A percentile compares a stretch with the other conserved stretches of the same genome.
These are phyloP conservation scores for Odontarrhena argentea DNA, from an alignment of 345 rosid genomes.

Conservation along the genomic window DNA sequence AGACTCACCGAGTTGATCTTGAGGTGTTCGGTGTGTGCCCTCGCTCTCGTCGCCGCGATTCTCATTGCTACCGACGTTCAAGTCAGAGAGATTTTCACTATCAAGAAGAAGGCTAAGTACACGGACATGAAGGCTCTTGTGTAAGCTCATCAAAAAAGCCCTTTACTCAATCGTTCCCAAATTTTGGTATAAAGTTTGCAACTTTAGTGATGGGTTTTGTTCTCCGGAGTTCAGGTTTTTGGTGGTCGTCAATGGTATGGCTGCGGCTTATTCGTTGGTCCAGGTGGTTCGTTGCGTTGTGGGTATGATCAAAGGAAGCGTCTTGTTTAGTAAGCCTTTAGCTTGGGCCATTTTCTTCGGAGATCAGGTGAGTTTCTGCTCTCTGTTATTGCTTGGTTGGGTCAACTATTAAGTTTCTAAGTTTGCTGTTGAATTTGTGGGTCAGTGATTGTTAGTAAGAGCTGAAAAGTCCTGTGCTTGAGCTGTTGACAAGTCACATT, in stretches of 20 bases:
- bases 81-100: constrained; percentile 71
- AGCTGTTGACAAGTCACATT: background rate
- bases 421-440: constrained; percentile 13
- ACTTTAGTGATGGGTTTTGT: background rate
- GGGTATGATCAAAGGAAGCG: constrained; percentile 65
- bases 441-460: background rate
- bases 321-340: constrained; percentile 69
- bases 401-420: background rate
- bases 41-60: constrained; percentile 61
- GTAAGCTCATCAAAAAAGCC: constrained; percentile 49
- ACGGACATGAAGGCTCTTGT: constrained; percentile 97
- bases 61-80: constrained; percentile 78
- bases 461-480: background rate
- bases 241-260: constrained; percentile 73
- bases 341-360: constrained; percentile 91
- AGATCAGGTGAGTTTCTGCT: constrained; percentile 67
- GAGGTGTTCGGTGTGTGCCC: constrained; percentile 68
- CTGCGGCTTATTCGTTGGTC: constrained; percentile 73
- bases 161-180: background rate
- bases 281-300: constrained; percentile 78
- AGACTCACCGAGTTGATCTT: constrained; percentile 71
- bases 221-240: constrained; percentile 56
- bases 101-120: constrained; percentile 69
- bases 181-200: background rate
- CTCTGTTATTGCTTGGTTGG: constrained; percentile 24